A percentile compares a stretch with the other conserved stretches of the same genome.
Evolutionary conservation across 2,329 filamentous ascomycete species (phyloP).

Genomic region (Exophiala lecanii-corni): DNA sequence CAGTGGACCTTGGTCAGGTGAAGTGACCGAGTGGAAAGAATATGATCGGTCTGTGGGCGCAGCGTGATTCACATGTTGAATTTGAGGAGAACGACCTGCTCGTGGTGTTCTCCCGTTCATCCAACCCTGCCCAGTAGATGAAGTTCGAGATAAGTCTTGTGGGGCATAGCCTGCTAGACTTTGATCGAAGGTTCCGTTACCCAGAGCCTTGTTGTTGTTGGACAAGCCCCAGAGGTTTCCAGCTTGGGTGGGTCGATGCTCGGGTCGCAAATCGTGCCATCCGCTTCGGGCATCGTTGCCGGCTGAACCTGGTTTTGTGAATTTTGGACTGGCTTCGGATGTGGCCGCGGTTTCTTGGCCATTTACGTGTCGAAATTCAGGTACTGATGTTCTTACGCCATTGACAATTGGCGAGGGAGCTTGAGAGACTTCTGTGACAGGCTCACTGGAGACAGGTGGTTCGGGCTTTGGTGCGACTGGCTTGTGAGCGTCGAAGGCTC

Average conservation of each 20-base stretch:
- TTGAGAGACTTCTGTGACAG: constrained; percentile 12
- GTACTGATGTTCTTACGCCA: constrained; percentile 23
- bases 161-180: constrained; percentile 46
- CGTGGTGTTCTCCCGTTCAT: constrained; percentile 26
- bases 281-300: constrained; percentile 20
- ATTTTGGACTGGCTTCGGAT: constrained; percentile 20
- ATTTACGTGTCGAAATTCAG: constrained; percentile 13
- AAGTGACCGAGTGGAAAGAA: constrained; percentile 28
- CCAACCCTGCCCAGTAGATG: constrained; percentile 35
- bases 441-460: constrained; percentile 7
- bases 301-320: constrained; percentile 19
- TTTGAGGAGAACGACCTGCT: constrained; percentile 25
- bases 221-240: constrained; percentile 57
- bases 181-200: constrained; percentile 60
- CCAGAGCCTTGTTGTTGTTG: constrained; percentile 53
- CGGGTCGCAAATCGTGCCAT: constrained; percentile 29
- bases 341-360: constrained; percentile 7
- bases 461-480: constrained; percentile 18
- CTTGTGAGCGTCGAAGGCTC: constrained; percentile 34
- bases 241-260: constrained; percentile 34
- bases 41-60: constrained; percentile 32
- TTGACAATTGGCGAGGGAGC: constrained; percentile 29
- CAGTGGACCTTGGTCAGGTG: constrained; percentile 36
- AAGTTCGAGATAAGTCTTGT: constrained; percentile 41
- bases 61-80: constrained; percentile 23